Evolutionary conservation across 1,284 basidiomycete species (phyloP).

Genomic region (Ustilago cynodontis): DNA sequence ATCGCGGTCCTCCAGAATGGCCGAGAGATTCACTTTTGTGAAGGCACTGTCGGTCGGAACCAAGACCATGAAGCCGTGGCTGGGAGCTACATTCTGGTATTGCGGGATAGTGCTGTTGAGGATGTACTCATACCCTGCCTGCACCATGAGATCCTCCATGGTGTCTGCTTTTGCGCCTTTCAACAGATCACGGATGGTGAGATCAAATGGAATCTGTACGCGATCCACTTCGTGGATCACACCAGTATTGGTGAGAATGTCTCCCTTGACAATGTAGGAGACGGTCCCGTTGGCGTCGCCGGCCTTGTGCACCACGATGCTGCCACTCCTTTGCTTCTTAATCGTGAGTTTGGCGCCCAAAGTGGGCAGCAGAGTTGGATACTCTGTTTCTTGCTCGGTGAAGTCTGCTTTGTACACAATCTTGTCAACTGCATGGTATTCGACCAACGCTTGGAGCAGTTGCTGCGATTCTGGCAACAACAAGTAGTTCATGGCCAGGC

Average conservation of each 20-base stretch:
- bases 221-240: slow-evolving; percentile 88
- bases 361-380: slow-evolving; percentile 63
- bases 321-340: slow-evolving; percentile 47
- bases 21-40: slow-evolving; percentile 85
- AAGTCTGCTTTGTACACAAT: slow-evolving; percentile 81
- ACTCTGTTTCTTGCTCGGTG: slow-evolving; percentile 63
- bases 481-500: slow-evolving; percentile 88
- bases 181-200: slow-evolving; percentile 85
- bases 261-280: slow-evolving; percentile 69
- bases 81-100: slow-evolving; percentile 11
- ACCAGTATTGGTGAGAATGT: slow-evolving; percentile 87
- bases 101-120: slow-evolving; percentile 78
- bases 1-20: slow-evolving; percentile 74
- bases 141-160: slow-evolving; percentile 82
- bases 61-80: slow-evolving; percentile 73
- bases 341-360: slow-evolving; percentile 37
- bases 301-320: slow-evolving; percentile 39
- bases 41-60: slow-evolving; percentile 93
- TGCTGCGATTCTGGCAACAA: slow-evolving; percentile 76
- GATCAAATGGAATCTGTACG: slow-evolving; percentile 85
- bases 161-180: slow-evolving; percentile 83
- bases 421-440: slow-evolving; percentile 84
- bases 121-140: slow-evolving; percentile 79
- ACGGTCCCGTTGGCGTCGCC: slow-evolving; percentile 23
- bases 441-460: slow-evolving; percentile 84